Conservation (phyloP, 768 basidiomycete genomes). For the Cyclocybe aegerita region DNA sequence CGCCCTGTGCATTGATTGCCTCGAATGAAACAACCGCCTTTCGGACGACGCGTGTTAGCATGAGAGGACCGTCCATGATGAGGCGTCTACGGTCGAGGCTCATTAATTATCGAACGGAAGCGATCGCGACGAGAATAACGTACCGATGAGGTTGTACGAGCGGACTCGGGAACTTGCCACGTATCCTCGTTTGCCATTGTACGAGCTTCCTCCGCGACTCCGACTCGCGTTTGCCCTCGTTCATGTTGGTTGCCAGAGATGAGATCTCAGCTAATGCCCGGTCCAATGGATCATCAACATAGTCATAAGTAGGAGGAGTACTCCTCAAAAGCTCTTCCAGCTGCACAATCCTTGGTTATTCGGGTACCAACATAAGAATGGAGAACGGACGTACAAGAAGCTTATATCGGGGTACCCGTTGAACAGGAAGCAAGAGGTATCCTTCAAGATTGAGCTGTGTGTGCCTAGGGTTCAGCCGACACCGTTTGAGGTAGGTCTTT, state of each 20-base stretch:
- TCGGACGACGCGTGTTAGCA: constrained; percentile 87
- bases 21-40: constrained; percentile 83
- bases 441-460: constrained; percentile 93
- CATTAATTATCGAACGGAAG: background rate
- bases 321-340: constrained; percentile 84
- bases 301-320: constrained; percentile 75
- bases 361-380: constrained; percentile 1
- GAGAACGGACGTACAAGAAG: constrained; percentile 65
- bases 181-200: constrained; percentile 86
- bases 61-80: constrained; percentile 87
- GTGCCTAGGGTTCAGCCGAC: constrained; percentile 85
- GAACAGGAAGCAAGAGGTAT: constrained; percentile 91
- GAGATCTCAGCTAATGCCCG: constrained; percentile 87
- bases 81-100: constrained; percentile 59
- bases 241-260: constrained; percentile 90
- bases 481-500: constrained; percentile 86
- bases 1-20: constrained; percentile 73
- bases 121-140: constrained; percentile 17
- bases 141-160: constrained; percentile 97
- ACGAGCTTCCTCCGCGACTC: constrained; percentile 91
- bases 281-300: constrained; percentile 80
- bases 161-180: constrained; percentile 93
- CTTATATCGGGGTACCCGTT: constrained; percentile 96
- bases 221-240: constrained; percentile 95
- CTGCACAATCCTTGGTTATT: constrained; percentile 33